Percentiles rank a stretch among this genome's conserved stretches.
These are phyloP conservation scores for Silene conica DNA, from an alignment of 148 eudicot species.

Conservation along the genomic window DNA sequence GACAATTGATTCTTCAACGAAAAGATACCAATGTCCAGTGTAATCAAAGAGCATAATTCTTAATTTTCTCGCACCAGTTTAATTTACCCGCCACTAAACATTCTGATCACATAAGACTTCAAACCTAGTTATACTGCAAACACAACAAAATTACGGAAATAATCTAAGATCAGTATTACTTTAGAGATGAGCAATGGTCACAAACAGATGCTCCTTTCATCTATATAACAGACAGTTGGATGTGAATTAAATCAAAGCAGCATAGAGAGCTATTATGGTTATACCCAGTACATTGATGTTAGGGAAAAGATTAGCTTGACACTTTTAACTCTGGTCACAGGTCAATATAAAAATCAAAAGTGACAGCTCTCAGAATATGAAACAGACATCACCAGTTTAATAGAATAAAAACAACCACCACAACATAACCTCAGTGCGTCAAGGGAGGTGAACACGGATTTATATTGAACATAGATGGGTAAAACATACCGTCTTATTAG, in stretches of 20 bases:
- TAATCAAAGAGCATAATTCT: not conserved
- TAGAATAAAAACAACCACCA: not conserved
- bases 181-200: not conserved
- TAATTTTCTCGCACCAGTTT: not conserved
- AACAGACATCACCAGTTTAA: not conserved
- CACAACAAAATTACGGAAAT: conserved; percentile 8
- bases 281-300: conserved; percentile 6
- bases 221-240: not conserved
- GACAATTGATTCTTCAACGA: not conserved
- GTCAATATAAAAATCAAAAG: not conserved
- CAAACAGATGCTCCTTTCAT: not conserved
- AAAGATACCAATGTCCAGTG: not conserved
- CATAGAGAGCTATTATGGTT: not conserved
- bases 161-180: not conserved
- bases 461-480: not conserved
- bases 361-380: not conserved
- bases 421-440: not conserved
- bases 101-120: conserved; percentile 50
- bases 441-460: not conserved
- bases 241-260: not conserved
- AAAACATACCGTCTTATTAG: conserved; percentile 63
- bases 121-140: conserved; percentile 66
- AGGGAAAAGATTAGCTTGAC: not conserved
- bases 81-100: conserved; percentile 2
- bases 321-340: not conserved